Evolutionary conservation across 257 asterid genomes (phyloP), one percentile per base, ranked within the genome.

Genomic region (Osmanthus fragrans): DNA sequence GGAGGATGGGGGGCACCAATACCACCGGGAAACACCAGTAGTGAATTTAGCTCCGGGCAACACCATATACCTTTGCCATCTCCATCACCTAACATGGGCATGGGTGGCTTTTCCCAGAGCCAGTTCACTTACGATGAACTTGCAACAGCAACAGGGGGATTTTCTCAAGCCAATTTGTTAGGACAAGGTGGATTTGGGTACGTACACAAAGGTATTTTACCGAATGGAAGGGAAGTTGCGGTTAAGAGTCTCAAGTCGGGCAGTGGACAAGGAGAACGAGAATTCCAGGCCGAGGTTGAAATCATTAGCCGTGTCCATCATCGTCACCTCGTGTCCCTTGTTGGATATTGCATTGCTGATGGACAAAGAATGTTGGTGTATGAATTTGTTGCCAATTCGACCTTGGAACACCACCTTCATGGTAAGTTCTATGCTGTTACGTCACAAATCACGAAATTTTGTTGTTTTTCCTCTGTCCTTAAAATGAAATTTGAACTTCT

Each of bases 111-210:
- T 70, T 58, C 86, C 9, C 81, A 88, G 76, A 72, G 84, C 34
- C 97, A 85, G 16, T 95, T 95, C 82, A 80, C 86, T 12, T 89
- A 89, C 56, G 93, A 91, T 7, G 97, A 92, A 54, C 84, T 95
- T 8, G 96, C 92, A 0, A 66, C 73, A 0, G 98, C 99, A 0
- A 95, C 96, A 0, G 69, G 78, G 45, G 94, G 94, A 32, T 95
- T 92, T 80, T 91, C 92, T 23, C 90, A 91, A 18, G 79, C 80
- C 27, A 94, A 94, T 71, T 34, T 94, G 80, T 47, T 94, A 42
- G 99, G 99, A 2, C 97, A 92, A 42, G 99, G 99, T 4, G 99
- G 99, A 0, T 95, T 95, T n/a, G 99, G 99, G 2, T 88, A 79
- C 39, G 99, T 92, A 4, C 96, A 95, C 78, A 95, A 91, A 79